Evolutionary conservation across 202 grass and related monocot species (phyloP), one percentile per base, ranked within the genome.

Genomic region (Carex sylvatica): DNA sequence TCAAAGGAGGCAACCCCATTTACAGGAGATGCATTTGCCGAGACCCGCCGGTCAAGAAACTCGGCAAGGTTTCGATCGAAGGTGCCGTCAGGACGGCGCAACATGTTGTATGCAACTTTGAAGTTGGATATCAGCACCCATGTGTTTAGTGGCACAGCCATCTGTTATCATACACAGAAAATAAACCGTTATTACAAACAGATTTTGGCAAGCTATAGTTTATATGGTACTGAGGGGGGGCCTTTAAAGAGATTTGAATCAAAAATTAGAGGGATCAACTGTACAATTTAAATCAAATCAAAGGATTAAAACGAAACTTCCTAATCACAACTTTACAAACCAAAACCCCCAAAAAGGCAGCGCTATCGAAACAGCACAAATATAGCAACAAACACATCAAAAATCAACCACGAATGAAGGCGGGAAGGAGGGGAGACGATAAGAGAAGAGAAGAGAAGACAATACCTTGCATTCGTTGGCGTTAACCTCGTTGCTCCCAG

Each of bases 401-500:
- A 83, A 83, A 26, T 36, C 22, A 35, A 58, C 2, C 9, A 35
- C 36, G 2, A 74, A 61, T 51, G 63, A 51, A 13, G 26, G 74
- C 26, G 40, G 4, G 14, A 35, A 15, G 24, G 1, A 65, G 64
- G 15, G 15, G 64, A 5, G 11, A 31, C 5, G 18, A 67, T 18
- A 56, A 73, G 44, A 36, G 1, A 49, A 66, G 33, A 66, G n/a
- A 30, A 78, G 19, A 44, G 12, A 81, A 9, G 63, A 74, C 18
- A 74, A 53, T 56, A 95, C 96, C 96, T 87, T 93, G 91, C 89
- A 93, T 86, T 93, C 96, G 84, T 91, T 98, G 80, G 91, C 89
- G 96, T 99, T 99, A 66, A 99, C 96, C 86, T 99, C 96, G 86
- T 99, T 94, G 84, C 93, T 95, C 78, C 96, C 96, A 63, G 96